These are phyloP conservation scores for Casuarina cunninghamiana DNA, from an alignment of 306 rosid genomes.

Conservation along the genomic window DNA sequence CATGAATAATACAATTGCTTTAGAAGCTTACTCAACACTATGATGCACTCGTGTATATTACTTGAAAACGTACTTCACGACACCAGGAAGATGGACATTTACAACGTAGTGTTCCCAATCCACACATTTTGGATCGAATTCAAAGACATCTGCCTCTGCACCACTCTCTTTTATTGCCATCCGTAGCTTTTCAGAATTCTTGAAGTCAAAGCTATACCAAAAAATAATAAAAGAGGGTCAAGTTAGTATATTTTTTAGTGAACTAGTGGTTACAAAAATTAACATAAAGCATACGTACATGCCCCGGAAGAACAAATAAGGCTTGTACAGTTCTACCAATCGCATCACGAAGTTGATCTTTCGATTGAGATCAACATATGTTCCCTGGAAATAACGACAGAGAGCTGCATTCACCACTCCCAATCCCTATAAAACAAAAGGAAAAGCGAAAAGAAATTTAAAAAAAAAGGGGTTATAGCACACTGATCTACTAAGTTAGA, in stretches of 20 bases:
- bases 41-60: slow-evolving; percentile 17
- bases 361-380: slow-evolving; percentile 39
- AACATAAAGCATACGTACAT: slow-evolving; percentile 45
- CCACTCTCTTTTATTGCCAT: slow-evolving; percentile 36
- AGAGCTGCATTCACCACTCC: slow-evolving; percentile 60
- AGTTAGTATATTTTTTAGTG: neutral
- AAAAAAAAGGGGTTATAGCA: neutral
- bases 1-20: neutral
- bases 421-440: slow-evolving; percentile 47
- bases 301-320: slow-evolving; percentile 80
- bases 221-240: neutral
- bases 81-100: slow-evolving; percentile 56
- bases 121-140: slow-evolving; percentile 59
- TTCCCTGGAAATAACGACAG: slow-evolving; percentile 59
- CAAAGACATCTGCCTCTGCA: slow-evolving; percentile 52
- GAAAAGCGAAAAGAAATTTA: neutral
- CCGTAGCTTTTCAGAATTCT: slow-evolving; percentile 57
- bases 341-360: slow-evolving; percentile 67
- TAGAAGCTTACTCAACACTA: neutral
- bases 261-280: neutral
- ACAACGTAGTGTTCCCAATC: slow-evolving; percentile 77
- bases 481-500: neutral
- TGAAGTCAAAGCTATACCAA: slow-evolving; percentile 62
- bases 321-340: slow-evolving; percentile 70
- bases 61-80: slow-evolving; percentile 59